Percentiles rank a stretch among this genome's conserved stretches.
Conservation (phyloP, 2,329 filamentous ascomycete species). For the Ophiostoma piceae region DNA sequence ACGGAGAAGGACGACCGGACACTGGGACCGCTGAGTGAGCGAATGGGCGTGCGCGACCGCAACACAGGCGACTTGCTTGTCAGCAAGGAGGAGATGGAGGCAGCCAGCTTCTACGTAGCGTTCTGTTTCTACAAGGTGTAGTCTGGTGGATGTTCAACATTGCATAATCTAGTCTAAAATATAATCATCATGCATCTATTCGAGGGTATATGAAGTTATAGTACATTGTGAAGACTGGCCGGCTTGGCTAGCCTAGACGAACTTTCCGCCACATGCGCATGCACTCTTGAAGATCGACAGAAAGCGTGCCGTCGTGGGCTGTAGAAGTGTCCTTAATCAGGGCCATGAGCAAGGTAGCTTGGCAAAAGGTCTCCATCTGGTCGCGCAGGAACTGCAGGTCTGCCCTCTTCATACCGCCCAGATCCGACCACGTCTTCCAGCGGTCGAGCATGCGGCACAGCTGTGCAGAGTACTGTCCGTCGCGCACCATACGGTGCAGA, state of each 20-base stretch:
- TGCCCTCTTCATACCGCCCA: slow-evolving; percentile 47
- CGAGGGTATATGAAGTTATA: not conserved
- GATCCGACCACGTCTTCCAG: slow-evolving; percentile 53
- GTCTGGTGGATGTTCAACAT: not conserved
- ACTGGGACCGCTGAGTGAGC: slow-evolving; percentile 78
- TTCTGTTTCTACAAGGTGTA: slow-evolving; percentile 97
- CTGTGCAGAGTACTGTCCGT: slow-evolving; percentile 40
- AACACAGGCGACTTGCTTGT: slow-evolving; percentile 63
- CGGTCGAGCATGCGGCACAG: slow-evolving; percentile 44
- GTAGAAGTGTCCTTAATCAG: slow-evolving; percentile 44
- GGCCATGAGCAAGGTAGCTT: slow-evolving; percentile 45
- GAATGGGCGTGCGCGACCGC: slow-evolving; percentile 86
- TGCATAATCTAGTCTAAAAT: not conserved
- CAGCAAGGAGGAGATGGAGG: slow-evolving; percentile 83
- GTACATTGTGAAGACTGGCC: not conserved
- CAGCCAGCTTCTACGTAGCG: slow-evolving; percentile 82
- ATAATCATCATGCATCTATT: not conserved
- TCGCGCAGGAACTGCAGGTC: slow-evolving; percentile 41
- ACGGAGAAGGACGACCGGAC: slow-evolving; percentile 80
- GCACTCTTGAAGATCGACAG: slow-evolving; percentile 52
- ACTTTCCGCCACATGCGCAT: slow-evolving; percentile 50
- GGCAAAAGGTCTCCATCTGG: slow-evolving; percentile 41
- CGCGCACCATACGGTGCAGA: slow-evolving; percentile 49
- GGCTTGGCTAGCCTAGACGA: slow-evolving; percentile 39
- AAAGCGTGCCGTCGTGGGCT: slow-evolving; percentile 44